Conservation (phyloP, 805 yeast species). For the Wickerhamomyces chambardii region DNA sequence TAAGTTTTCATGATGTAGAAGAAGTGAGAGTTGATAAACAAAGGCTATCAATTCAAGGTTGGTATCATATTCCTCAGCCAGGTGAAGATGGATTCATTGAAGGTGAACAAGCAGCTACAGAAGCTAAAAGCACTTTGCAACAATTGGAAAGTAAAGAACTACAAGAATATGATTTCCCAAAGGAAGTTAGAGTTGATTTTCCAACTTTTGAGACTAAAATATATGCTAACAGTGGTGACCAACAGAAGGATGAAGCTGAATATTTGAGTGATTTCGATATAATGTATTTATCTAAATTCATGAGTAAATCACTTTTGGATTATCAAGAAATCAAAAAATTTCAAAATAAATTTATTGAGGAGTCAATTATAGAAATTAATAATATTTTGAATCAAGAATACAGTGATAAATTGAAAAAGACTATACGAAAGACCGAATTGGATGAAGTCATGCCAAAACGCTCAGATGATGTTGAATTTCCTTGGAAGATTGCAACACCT, state of each 20-base stretch:
- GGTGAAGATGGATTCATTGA: slow-evolving; percentile 82
- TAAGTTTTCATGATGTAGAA: slow-evolving; percentile 96
- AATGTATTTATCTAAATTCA: slow-evolving; percentile 38
- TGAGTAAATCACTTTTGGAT: slow-evolving; percentile 46
- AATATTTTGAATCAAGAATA: slow-evolving; percentile 52
- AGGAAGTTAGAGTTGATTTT: slow-evolving; percentile 38
- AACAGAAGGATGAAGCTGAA: slow-evolving; percentile 5
- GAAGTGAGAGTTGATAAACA: slow-evolving; percentile 91
- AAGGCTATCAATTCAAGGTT: slow-evolving; percentile 90
- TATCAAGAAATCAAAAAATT: slow-evolving; percentile 30
- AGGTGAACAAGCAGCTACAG: slow-evolving; percentile 77
- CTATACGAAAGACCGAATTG: slow-evolving; percentile 50
- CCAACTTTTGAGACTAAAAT: slow-evolving; percentile 28
- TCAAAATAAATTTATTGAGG: slow-evolving; percentile 46
- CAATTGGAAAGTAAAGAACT: slow-evolving; percentile 70
- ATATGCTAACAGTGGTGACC: slow-evolving; percentile 12
- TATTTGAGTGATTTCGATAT: slow-evolving; percentile 31
- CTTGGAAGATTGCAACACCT: slow-evolving; percentile 91
- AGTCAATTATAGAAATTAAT: slow-evolving; percentile 60
- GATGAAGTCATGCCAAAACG: slow-evolving; percentile 49
- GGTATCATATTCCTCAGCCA: slow-evolving; percentile 96
- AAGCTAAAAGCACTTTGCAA: slow-evolving; percentile 68
- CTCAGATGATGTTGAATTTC: slow-evolving; percentile 45
- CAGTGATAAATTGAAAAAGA: slow-evolving; percentile 34
- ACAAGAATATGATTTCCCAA: slow-evolving; percentile 78